Conservation (phyloP, 179 eudicot species). For the Sideroxylon spinosum region DNA sequence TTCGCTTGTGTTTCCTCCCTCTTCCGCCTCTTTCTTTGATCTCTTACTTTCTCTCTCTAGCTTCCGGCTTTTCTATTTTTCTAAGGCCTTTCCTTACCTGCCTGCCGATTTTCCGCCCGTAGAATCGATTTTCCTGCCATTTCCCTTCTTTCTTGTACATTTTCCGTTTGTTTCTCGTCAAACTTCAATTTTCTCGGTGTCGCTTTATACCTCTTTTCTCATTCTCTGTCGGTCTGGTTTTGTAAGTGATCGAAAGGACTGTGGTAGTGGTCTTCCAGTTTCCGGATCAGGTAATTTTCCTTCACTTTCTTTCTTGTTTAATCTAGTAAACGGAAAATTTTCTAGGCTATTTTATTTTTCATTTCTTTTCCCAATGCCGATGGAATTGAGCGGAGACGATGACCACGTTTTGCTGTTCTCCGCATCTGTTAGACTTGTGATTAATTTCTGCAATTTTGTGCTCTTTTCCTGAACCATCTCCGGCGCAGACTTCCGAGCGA, state of each 20-base stretch:
- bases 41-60: background rate
- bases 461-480: too few species aligned
- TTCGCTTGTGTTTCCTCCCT: background rate
- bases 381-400: background rate
- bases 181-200: background rate
- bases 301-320: background rate
- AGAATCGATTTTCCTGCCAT: constrained; percentile 8
- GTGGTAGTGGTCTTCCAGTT: background rate
- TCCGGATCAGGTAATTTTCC: constrained; percentile 15
- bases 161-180: constrained; percentile 6
- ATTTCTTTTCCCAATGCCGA: background rate
- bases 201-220: background rate
- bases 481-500: background rate
- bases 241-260: background rate
- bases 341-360: background rate
- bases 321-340: background rate
- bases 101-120: constrained; percentile 7
- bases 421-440: background rate
- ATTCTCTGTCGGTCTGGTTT: background rate
- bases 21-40: background rate
- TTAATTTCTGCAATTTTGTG: background rate
- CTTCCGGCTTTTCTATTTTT: background rate
- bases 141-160: background rate
- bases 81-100: constrained; percentile 10
- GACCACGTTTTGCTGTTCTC: background rate